Percentiles rank a stretch among this genome's conserved stretches.
phyloP scores from a whole-genome alignment of 768 basidiomycete genomes.

The Lyophyllum decastes region DNA sequence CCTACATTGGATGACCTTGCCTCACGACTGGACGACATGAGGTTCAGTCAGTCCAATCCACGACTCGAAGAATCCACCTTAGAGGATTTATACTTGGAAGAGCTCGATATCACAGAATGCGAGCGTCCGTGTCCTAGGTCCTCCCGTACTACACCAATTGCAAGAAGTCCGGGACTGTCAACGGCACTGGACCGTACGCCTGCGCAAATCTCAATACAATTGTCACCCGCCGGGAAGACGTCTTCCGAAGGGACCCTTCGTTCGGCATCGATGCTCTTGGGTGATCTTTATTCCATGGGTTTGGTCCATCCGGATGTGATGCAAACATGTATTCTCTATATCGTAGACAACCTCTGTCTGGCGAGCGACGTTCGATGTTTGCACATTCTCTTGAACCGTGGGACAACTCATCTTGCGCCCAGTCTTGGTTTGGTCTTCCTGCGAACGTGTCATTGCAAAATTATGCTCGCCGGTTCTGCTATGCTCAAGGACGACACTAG shows the following conservation, averaged over 20 bases:
- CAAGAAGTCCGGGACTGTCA: background rate
- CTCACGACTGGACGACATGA: background rate
- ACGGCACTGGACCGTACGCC: background rate
- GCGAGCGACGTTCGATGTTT: background rate
- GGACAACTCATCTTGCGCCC: constrained; percentile 5
- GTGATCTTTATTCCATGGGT: constrained; percentile 9
- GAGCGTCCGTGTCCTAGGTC: background rate
- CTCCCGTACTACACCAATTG: background rate
- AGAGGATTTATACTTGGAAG: constrained; percentile 5
- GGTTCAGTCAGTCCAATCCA: constrained; percentile 8
- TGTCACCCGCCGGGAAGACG: background rate
- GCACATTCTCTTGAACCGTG: constrained; percentile 2
- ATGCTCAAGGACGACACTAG: background rate
- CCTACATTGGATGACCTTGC: background rate
- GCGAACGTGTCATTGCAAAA: background rate
- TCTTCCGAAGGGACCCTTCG: background rate
- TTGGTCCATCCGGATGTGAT: constrained; percentile 6
- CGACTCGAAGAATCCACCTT: constrained; percentile 1
- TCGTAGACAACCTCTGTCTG: constrained; percentile 3
- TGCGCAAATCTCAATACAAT: background rate
- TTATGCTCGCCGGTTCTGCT: background rate
- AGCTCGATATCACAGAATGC: background rate
- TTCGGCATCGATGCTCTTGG: background rate
- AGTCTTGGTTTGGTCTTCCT: constrained; percentile 4
- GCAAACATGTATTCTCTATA: constrained; percentile 6